Evolutionary conservation across 768 basidiomycete species (phyloP), one percentile per base, ranked within the genome.

Genomic region (Trametes coccinea): DNA sequence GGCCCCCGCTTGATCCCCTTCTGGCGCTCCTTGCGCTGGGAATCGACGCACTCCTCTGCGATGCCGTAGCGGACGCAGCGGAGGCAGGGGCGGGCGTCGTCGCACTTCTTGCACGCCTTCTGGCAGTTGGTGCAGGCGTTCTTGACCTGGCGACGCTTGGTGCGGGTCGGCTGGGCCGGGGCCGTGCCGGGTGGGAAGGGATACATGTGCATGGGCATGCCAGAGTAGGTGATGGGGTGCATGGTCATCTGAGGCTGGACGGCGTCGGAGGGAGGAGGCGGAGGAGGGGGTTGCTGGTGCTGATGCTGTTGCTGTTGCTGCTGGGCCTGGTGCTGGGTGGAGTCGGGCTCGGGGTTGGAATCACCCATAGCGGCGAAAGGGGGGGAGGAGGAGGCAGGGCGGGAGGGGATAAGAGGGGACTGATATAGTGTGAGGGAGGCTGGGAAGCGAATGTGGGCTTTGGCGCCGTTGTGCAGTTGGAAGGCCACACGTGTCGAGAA

Each of bases 21-120:
- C 74, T 91, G 92, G 70, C 93, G 84, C 77, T 96, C 93, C 79
- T 95, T 96, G 73, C 94, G 83, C 74, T 90, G 87, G 33, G 93
- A 94, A 77, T 95, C 91, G 66, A 92, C 79, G 71, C 95, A 97
- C 70, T 90, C 89, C 71, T 93, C 90, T 50, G 86, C 82, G 65
- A 90, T 82, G 69, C 92, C 93, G 67, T 95, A 95, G 77, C 91
- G 93, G 70, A 93, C 88, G 69, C 95, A 97, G 63, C 95, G 88
- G 59, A 92, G 88, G 74, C 95, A 97, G 62, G 94, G 94, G 65
- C 94, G 84, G 67, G 89, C 92, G 68, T 92, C 91, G 75, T 93
- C 92, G 72, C 91, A 93, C 73, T 93, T 92, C 80, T 93, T 93
- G 81, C 90, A 93, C 2, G 92, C 89, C 72, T 91, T 92, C 74